Evolutionary conservation across 371 early-diverging fungal genomes (phyloP).

Genomic region (Lichtheimia ramosa): DNA sequence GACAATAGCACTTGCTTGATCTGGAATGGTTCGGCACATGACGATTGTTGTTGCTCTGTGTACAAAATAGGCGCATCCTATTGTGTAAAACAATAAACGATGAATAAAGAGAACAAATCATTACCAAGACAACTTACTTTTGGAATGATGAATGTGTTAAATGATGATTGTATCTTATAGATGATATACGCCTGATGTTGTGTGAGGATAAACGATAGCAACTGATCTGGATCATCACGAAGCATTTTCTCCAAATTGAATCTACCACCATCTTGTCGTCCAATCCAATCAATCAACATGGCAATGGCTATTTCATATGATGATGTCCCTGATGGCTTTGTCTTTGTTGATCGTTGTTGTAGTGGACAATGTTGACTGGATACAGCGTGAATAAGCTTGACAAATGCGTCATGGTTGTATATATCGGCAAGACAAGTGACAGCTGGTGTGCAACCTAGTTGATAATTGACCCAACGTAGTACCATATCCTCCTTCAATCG

Average conservation of each 20-base stretch:
- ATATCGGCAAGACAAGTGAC: slow-evolving; percentile 4
- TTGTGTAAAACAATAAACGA: not conserved
- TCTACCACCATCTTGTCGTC: not conserved
- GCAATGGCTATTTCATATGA: not conserved
- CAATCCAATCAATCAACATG: slow-evolving; percentile 1
- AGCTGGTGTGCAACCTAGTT: not conserved
- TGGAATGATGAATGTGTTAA: slow-evolving; percentile 27
- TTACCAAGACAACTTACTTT: slow-evolving; percentile 21
- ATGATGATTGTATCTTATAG: slow-evolving; percentile 16
- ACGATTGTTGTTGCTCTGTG: slow-evolving; percentile 1
- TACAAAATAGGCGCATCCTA: too few species aligned
- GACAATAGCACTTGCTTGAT: slow-evolving; percentile 49
- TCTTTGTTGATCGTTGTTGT: not conserved
- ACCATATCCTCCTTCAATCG: slow-evolving; percentile 15
- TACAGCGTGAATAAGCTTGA: not conserved
- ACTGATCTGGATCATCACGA: slow-evolving; percentile 15
- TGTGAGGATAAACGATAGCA: slow-evolving; percentile 34
- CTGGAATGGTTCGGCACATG: slow-evolving; percentile 27
- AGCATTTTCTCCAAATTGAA: not conserved
- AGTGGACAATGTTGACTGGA: too few species aligned
- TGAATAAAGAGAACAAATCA: not conserved
- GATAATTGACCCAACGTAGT: slow-evolving; percentile 12
- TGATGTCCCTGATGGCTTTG: not conserved
- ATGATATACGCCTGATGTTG: slow-evolving; percentile 30
- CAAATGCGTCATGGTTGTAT: slow-evolving; percentile 2